phyloP scores from a whole-genome alignment of 208 protist species.

The Leishmania lainsoni region DNA sequence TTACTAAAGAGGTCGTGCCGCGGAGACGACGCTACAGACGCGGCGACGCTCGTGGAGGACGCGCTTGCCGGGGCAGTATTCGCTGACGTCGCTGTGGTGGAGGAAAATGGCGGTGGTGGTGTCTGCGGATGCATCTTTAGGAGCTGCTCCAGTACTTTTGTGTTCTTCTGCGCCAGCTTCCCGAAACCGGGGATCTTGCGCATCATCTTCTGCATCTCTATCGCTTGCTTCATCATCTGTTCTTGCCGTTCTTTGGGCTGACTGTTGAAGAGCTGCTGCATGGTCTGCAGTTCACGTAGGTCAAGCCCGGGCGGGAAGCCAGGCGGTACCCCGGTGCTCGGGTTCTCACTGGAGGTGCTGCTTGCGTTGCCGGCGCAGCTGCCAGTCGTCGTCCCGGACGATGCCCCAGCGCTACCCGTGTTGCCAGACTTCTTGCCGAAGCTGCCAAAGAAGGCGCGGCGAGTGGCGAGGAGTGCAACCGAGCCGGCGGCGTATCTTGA shows the following conservation, averaged over 20 bases:
- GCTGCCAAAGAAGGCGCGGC: conserved; percentile 23
- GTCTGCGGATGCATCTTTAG: conserved; percentile 42
- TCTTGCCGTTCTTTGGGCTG: conserved; percentile 79
- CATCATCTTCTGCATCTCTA: conserved; percentile 84
- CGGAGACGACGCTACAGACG: background rate
- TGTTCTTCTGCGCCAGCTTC: conserved; percentile 72
- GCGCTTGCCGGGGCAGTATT: background rate
- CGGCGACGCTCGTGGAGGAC: background rate
- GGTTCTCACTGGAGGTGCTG: background rate
- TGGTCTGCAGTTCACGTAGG: conserved; percentile 56
- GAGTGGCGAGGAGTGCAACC: conserved; percentile 4
- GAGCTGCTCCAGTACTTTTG: conserved; percentile 71
- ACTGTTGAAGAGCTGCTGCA: conserved; percentile 79
- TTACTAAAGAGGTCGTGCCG: conserved; percentile 18
- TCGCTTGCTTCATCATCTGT: conserved; percentile 83
- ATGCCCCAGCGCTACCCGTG: background rate
- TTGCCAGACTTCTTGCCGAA: conserved; percentile 21
- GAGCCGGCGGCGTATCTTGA: background rate
- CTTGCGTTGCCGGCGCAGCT: conserved; percentile 9
- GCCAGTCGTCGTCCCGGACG: background rate
- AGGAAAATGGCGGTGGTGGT: background rate
- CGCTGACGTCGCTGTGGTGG: background rate
- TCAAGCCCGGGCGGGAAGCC: conserved; percentile 63
- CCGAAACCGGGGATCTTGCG: conserved; percentile 74
- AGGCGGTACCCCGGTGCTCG: background rate